Conservation (phyloP, 164 flowering plant genomes). For the Vitis vinifera region ASM3070453v1 NC_081814.1:5741501-5742000, state of each 20-base stretch:
- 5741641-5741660: neutral
- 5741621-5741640: constrained; percentile 67
- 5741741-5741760: constrained; percentile 94
- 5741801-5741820: constrained; percentile 99
- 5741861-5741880: neutral
- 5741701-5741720: neutral
- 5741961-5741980: too few species aligned
- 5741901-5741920: neutral
- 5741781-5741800: constrained; percentile 72
- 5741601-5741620: constrained; percentile 98
- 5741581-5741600: constrained; percentile 93
- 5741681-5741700: neutral
- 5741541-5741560: constrained; percentile 72
- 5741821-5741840: constrained; percentile 94
- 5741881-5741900: neutral
- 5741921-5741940: neutral
- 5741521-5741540: constrained; percentile 76
- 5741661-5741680: neutral
- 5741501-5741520: too few species aligned
- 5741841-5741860: neutral
- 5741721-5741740: constrained; percentile 53
- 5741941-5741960: neutral
- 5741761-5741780: constrained; percentile 68
- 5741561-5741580: constrained; percentile 81
- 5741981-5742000: neutral